Percentiles rank a stretch among this genome's conserved stretches.
phyloP scores from a whole-genome alignment of 768 basidiomycete genomes.

The Mycena latifolia region DNA sequence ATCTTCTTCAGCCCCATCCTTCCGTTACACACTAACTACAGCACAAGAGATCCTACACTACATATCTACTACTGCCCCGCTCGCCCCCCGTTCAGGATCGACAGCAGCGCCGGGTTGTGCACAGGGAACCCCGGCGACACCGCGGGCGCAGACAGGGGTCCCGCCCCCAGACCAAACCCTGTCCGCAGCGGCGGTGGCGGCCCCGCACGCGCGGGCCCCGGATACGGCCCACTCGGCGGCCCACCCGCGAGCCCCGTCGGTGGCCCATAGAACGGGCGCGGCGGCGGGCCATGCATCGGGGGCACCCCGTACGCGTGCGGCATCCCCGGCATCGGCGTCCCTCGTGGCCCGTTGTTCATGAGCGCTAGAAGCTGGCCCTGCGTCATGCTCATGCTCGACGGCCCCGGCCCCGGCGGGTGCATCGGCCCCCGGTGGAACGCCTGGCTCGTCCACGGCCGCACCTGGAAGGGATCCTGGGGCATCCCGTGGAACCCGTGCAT shows the following conservation, averaged over 20 bases:
- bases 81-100: conserved; percentile 38
- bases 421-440: conserved; percentile 38
- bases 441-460: conserved; percentile 53
- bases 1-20: conserved; percentile 28
- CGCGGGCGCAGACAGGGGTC: conserved; percentile 31
- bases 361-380: conserved; percentile 62
- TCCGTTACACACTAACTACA: conserved; percentile 4
- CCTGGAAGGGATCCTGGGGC: conserved; percentile 38
- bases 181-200: neutral
- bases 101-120: conserved; percentile 35
- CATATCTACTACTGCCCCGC: conserved; percentile 8
- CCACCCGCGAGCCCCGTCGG: neutral
- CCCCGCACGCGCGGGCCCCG: neutral
- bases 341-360: conserved; percentile 55
- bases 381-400: conserved; percentile 59
- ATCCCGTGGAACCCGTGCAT: conserved; percentile 14
- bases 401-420: conserved; percentile 46
- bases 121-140: conserved; percentile 25
- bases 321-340: conserved; percentile 27
- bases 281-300: neutral
- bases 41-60: conserved; percentile 19
- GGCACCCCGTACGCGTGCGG: conserved; percentile 15
- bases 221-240: neutral
- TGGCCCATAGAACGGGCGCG: conserved; percentile 5
- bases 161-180: neutral